Conservation (phyloP, 176 grass and related monocot species). For the Carex scoparia region DNA sequence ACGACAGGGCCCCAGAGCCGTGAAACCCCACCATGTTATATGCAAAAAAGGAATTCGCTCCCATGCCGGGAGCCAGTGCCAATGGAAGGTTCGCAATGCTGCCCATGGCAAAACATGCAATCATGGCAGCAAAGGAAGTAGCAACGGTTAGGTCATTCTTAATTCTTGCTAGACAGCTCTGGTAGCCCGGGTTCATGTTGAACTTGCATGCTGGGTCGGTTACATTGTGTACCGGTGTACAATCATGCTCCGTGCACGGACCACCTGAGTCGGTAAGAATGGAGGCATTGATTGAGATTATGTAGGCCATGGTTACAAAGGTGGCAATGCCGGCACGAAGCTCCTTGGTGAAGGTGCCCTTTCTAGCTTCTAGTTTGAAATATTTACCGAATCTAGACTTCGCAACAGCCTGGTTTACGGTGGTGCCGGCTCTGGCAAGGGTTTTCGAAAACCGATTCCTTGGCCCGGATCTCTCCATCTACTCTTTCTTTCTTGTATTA, state of each 20-base stretch:
- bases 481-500: neutral
- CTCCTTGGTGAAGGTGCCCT: conserved; percentile 61
- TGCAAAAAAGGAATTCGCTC: conserved; percentile 58
- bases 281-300: conserved; percentile 60
- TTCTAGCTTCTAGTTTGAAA: conserved; percentile 64
- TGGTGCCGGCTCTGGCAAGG: conserved; percentile 3
- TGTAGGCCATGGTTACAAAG: conserved; percentile 71
- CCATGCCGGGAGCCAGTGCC: conserved; percentile 58
- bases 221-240: neutral
- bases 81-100: conserved; percentile 50
- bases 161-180: conserved; percentile 37
- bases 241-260: conserved; percentile 42
- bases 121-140: conserved; percentile 38
- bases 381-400: conserved; percentile 26
- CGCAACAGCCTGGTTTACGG: conserved; percentile 44
- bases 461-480: conserved; percentile 3
- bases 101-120: conserved; percentile 49
- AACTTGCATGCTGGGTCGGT: conserved; percentile 26
- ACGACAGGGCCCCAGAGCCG: conserved; percentile 42
- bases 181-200: conserved; percentile 27
- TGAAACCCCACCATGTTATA: conserved; percentile 73
- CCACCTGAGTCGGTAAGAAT: conserved; percentile 62
- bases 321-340: conserved; percentile 50
- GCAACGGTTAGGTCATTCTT: conserved; percentile 57
- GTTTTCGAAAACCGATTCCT: conserved; percentile 16